Evolutionary conservation across 257 asterid genomes (phyloP).

Genomic region (Solanum stenotomum): DNA sequence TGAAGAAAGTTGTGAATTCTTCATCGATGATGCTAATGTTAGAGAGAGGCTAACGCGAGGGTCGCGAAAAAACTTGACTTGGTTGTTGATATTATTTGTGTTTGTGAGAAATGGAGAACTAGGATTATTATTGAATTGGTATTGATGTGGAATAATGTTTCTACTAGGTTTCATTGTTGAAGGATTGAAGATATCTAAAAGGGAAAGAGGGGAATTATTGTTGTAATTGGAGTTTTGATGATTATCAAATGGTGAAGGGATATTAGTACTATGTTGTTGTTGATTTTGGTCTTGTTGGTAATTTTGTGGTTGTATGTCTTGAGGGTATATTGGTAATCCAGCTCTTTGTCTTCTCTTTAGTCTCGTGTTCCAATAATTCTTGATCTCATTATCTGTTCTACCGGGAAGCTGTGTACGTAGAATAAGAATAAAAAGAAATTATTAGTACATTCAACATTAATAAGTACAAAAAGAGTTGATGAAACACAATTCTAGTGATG

Average conservation of each 20-base stretch:
- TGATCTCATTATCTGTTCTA: slow-evolving; percentile 1
- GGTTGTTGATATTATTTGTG: slow-evolving; percentile 8
- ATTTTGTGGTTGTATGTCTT: neutral
- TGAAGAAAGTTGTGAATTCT: slow-evolving; percentile 7
- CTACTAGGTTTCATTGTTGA: neutral
- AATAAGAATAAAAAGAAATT: neutral
- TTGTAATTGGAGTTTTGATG: neutral
- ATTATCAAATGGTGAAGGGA: slow-evolving; percentile 9
- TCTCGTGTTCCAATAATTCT: neutral
- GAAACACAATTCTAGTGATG: neutral
- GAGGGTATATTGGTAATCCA: slow-evolving; percentile 1
- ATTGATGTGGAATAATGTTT: neutral
- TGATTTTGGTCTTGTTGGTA: neutral
- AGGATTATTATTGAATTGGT: neutral
- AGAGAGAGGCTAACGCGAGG: slow-evolving; percentile 22
- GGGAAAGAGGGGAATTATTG: neutral
- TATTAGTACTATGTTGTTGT: neutral
- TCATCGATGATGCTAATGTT: slow-evolving; percentile 23
- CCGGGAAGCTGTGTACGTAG: slow-evolving; percentile 32
- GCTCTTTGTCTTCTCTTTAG: slow-evolving; percentile 7
- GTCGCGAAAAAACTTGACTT: slow-evolving; percentile 7
- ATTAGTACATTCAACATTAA: neutral
- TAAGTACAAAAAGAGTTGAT: too few species aligned
- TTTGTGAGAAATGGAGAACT: neutral
- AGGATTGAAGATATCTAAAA: slow-evolving; percentile 12